phyloP scores from a whole-genome alignment of 2,329 filamentous ascomycete species.

The Ceratocystis albifundus region DNA sequence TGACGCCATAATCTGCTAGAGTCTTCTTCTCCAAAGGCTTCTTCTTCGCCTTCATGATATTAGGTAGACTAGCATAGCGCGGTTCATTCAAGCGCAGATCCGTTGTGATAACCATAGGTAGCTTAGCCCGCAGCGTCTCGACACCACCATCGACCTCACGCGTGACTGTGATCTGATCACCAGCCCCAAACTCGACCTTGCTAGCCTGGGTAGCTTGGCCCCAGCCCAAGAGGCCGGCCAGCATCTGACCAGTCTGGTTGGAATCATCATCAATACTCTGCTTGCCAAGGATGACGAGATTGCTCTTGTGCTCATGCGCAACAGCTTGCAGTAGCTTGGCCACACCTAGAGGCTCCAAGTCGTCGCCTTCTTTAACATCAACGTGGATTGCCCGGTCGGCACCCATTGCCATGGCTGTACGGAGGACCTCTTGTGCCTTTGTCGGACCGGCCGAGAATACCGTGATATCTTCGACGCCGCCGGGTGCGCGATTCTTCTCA shows the following conservation, averaged over 20 bases:
- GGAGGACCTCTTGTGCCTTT: constrained; percentile 78
- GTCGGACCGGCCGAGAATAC: constrained; percentile 77
- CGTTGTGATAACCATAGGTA: constrained; percentile 91
- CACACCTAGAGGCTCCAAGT: constrained; percentile 79
- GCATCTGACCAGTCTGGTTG: constrained; percentile 94
- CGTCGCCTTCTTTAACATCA: constrained; percentile 61
- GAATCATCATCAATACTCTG: constrained; percentile 97
- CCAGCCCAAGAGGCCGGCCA: constrained; percentile 85
- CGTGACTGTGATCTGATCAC: constrained; percentile 62
- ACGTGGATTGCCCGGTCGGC: constrained; percentile 87
- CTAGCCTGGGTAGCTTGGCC: constrained; percentile 88
- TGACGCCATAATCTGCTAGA: constrained; percentile 67
- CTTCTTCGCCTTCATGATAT: constrained; percentile 99
- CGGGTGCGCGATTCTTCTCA: constrained; percentile 62
- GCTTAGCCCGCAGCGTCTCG: constrained; percentile 72
- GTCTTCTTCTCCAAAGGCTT: constrained; percentile 93
- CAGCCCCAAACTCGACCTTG: constrained; percentile 64
- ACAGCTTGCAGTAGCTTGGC: constrained; percentile 78
- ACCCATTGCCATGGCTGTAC: constrained; percentile 97
- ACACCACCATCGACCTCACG: constrained; percentile 92
- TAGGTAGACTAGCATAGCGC: constrained; percentile 85
- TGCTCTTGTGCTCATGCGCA: constrained; percentile 73
- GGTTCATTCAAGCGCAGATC: constrained; percentile 92
- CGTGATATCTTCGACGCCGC: constrained; percentile 81
- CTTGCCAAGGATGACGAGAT: constrained; percentile 89